Percentiles rank a stretch among this genome's conserved stretches.
phyloP scores from a whole-genome alignment of 768 basidiomycete genomes.

The Mycena amicta region DNA sequence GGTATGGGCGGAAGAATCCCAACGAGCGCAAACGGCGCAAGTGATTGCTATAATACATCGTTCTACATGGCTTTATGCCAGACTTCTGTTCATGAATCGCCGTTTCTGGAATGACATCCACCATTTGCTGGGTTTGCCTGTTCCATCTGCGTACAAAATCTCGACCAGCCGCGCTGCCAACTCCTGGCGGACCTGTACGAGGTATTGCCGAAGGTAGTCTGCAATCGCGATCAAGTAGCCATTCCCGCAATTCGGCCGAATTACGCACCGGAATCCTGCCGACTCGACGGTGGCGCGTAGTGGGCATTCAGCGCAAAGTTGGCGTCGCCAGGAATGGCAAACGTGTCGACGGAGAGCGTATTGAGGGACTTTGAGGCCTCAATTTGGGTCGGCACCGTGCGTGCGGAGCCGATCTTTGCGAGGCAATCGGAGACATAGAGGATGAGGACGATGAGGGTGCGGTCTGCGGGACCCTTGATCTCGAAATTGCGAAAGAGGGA shows the following conservation, averaged over 20 bases:
- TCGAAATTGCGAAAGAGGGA: conserved; percentile 99
- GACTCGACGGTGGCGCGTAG: conserved; percentile 77
- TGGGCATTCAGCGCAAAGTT: conserved; percentile 92
- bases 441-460: conserved; percentile 94
- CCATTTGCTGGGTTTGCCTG: conserved; percentile 97
- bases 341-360: conserved; percentile 91
- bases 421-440: conserved; percentile 98
- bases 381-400: conserved; percentile 70
- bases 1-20: conserved; percentile 86
- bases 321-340: conserved; percentile 94
- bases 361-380: conserved; percentile 89
- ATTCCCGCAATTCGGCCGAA: no score
- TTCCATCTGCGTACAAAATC: conserved; percentile 88
- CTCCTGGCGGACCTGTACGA: conserved; percentile 93
- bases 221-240: not conserved
- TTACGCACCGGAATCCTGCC: conserved; percentile 76
- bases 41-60: conserved; percentile 38
- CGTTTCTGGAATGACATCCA: conserved; percentile 99
- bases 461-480: conserved; percentile 97
- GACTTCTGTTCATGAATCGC: conserved; percentile 91
- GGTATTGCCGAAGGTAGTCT: conserved; percentile 91
- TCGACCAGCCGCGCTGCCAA: conserved; percentile 85
- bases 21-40: conserved; percentile 74
- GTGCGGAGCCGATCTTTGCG: conserved; percentile 77
- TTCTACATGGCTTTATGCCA: conserved; percentile 40